These are phyloP conservation scores for Zizania latifolia DNA, from an alignment of 176 grass and related monocot species.

Conservation along the genomic window DNA sequence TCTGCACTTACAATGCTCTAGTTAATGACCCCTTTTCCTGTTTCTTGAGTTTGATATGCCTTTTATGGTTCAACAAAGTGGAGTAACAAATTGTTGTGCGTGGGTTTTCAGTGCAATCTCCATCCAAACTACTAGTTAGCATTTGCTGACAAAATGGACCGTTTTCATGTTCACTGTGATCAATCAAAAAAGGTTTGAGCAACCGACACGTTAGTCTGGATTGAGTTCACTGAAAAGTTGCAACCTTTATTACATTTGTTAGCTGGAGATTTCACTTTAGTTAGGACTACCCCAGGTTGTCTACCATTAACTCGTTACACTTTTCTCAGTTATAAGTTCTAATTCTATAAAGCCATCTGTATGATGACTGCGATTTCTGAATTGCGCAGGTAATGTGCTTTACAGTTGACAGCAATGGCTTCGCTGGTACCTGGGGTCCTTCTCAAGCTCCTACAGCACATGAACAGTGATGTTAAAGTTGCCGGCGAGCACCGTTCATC, in stretches of 20 bases:
- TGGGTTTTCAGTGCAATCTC: not conserved
- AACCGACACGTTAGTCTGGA: constrained; percentile 15
- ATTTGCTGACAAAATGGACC: constrained; percentile 8
- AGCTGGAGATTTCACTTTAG: constrained; percentile 29
- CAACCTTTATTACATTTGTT: constrained; percentile 27
- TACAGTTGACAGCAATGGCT: constrained; percentile 53
- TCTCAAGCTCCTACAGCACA: constrained; percentile 88
- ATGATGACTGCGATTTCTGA: not conserved
- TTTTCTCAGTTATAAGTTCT: not conserved
- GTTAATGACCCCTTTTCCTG: not conserved
- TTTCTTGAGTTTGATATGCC: not conserved
- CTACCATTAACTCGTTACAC: not conserved
- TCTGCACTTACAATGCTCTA: not conserved
- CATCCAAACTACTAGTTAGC: not conserved
- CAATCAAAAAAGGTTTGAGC: constrained; percentile 7
- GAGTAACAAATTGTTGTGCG: not conserved
- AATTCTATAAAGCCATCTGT: not conserved
- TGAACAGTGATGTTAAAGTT: constrained; percentile 65
- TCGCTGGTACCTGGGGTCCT: constrained; percentile 65
- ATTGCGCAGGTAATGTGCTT: constrained; percentile 34
- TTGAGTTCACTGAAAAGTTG: constrained; percentile 32
- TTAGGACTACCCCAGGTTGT: constrained; percentile 24
- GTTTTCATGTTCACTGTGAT: not conserved
- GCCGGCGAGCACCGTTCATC: constrained; percentile 58
- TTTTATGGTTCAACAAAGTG: not conserved